These are phyloP conservation scores for Hypomontagnella submonticulosa DNA, from an alignment of 495 filamentous ascomycete species.

Conservation along the genomic window DNA sequence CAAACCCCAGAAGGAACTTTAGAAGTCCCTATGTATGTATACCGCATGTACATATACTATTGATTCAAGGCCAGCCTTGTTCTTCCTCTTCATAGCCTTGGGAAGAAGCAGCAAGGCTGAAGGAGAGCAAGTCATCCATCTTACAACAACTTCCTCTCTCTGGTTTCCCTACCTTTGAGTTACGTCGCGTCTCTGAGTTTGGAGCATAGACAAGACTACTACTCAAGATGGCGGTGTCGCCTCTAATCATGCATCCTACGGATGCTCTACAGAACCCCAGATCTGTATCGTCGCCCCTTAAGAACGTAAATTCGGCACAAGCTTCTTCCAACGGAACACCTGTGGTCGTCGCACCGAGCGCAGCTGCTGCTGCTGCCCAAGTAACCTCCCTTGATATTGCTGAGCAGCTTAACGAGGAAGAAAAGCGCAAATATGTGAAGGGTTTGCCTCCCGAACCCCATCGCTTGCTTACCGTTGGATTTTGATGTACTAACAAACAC, in stretches of 20 bases:
- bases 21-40: too few species aligned
- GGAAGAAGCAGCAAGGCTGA: too few species aligned
- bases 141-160: constrained; percentile 5
- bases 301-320: constrained; percentile 45
- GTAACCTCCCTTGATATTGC: constrained; percentile 67
- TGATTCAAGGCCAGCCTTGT: too few species aligned
- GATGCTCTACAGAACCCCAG: constrained; percentile 36
- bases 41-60: too few species aligned
- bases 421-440: constrained; percentile 89
- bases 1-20: not conserved
- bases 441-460: constrained; percentile 56
- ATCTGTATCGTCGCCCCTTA: constrained; percentile 47
- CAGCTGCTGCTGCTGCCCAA: constrained; percentile 38
- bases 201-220: not conserved
- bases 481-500: constrained; percentile 18
- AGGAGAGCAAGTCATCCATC: constrained; percentile 3
- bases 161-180: not conserved
- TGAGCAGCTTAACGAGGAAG: constrained; percentile 89
- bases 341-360: constrained; percentile 37
- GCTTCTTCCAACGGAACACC: constrained; percentile 51
- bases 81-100: constrained; percentile 22
- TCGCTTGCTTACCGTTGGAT: not conserved
- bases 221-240: constrained; percentile 49
- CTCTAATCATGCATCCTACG: constrained; percentile 43
- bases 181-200: too few species aligned